Evolutionary conservation across 768 basidiomycete species (phyloP).

Genomic region (Porpolomopsis calyptriformis): DNA sequence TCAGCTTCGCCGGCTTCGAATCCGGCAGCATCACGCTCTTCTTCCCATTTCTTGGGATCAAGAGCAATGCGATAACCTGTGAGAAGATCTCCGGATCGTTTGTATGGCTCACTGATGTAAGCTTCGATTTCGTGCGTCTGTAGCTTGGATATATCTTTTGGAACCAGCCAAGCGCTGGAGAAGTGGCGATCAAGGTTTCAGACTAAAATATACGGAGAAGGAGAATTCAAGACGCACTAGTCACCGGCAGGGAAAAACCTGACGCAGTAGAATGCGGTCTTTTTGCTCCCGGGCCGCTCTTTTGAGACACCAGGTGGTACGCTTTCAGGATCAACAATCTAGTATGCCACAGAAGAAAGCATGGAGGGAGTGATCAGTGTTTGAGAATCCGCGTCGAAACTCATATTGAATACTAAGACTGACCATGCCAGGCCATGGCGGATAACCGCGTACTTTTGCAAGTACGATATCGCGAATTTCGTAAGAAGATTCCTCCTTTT

Average conservation of each 20-base stretch:
- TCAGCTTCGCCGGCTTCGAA: conserved; percentile 34
- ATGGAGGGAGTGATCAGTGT: conserved; percentile 5
- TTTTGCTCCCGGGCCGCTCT: conserved; percentile 67
- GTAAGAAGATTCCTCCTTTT: conserved; percentile 41
- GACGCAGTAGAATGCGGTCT: conserved; percentile 54
- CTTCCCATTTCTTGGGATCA: conserved; percentile 53
- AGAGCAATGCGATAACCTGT: conserved; percentile 63
- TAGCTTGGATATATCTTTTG: conserved; percentile 75
- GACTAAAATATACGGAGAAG: background rate
- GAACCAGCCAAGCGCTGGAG: conserved; percentile 69
- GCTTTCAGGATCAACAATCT: conserved; percentile 72
- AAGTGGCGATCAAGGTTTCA: background rate
- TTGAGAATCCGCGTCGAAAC: conserved; percentile 9
- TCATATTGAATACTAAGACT: conserved; percentile 30
- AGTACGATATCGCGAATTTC: conserved; percentile 76
- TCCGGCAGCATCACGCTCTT: conserved; percentile 19
- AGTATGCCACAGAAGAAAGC: conserved; percentile 8
- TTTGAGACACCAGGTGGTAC: conserved; percentile 52
- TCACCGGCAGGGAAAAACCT: conserved; percentile 93
- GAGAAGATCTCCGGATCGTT: conserved; percentile 66
- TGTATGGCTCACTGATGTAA: conserved; percentile 68
- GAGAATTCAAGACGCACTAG: conserved; percentile 51
- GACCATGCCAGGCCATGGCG: conserved; percentile 93
- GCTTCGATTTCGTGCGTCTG: conserved; percentile 72
- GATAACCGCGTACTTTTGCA: conserved; percentile 88